These are phyloP conservation scores for Poterioochromonas sp. DNA, from an alignment of 352 stramenopile species.

Conservation along the genomic window DNA sequence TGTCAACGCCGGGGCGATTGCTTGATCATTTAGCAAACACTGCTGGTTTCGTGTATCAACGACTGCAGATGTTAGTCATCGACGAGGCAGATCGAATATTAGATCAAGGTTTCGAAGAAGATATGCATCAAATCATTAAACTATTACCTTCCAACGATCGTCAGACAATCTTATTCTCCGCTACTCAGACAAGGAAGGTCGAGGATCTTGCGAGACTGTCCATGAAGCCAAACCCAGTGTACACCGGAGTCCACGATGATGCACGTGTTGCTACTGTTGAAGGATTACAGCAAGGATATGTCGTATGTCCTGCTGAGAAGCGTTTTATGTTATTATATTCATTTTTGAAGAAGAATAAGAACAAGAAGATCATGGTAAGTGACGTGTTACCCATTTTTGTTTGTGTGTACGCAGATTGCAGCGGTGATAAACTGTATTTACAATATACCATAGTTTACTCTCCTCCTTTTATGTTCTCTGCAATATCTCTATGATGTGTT, in stretches of 20 bases:
- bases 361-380: conserved; percentile 96
- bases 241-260: conserved; percentile 87
- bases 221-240: conserved; percentile 84
- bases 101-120: conserved; percentile 97
- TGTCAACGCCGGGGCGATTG: conserved; percentile 91
- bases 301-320: conserved; percentile 92
- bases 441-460: neutral
- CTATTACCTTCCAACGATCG: conserved; percentile 90
- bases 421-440: neutral
- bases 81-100: conserved; percentile 98
- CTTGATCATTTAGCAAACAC: conserved; percentile 96
- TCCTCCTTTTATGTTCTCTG: conserved; percentile 17
- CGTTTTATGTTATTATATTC: conserved; percentile 97
- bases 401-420: conserved; percentile 13
- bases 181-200: conserved; percentile 96
- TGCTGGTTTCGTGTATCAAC: conserved; percentile 92
- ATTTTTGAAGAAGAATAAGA: conserved; percentile 98
- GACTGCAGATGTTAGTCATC: conserved; percentile 87
- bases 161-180: conserved; percentile 97
- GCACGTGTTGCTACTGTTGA: conserved; percentile 77
- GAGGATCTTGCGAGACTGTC: conserved; percentile 83
- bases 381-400: neutral
- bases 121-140: conserved; percentile 97
- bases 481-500: conserved; percentile 3
- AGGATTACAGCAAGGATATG: conserved; percentile 93